These are phyloP conservation scores for Globisporangium spiculum DNA, from an alignment of 352 stramenopile genomes.

Conservation along the genomic window DNA sequence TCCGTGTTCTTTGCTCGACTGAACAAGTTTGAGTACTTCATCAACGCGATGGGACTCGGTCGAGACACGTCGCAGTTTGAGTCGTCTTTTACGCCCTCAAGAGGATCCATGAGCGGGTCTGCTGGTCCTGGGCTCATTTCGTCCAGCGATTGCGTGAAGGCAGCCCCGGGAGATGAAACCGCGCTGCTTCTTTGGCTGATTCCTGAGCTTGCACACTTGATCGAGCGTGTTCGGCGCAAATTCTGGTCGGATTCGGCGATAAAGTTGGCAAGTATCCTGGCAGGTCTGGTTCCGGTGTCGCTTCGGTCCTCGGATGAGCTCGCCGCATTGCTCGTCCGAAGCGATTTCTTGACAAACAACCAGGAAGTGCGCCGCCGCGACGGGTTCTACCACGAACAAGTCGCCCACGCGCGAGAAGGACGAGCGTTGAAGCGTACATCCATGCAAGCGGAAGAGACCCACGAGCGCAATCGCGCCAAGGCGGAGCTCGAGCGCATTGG, in stretches of 20 bases:
- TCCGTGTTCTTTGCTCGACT: constrained; percentile 72
- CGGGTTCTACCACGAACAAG: constrained; percentile 83
- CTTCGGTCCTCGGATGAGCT: constrained; percentile 73
- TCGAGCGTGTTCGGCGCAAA: constrained; percentile 61
- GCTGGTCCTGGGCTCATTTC: constrained; percentile 37
- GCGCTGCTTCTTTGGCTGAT: constrained; percentile 77
- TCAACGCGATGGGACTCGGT: constrained; percentile 73
- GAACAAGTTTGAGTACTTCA: constrained; percentile 86
- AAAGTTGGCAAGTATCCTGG: constrained; percentile 64
- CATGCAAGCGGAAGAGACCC: constrained; percentile 57
- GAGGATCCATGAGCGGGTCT: constrained; percentile 20
- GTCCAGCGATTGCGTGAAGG: constrained; percentile 55
- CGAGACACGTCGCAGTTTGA: constrained; percentile 71
- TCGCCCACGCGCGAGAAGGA: constrained; percentile 74
- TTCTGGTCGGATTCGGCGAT: constrained; percentile 72
- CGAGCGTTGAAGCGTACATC: constrained; percentile 47
- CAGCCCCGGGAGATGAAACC: constrained; percentile 69
- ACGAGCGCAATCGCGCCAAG: constrained; percentile 63
- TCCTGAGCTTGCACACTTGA: constrained; percentile 63
- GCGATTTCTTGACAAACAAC: constrained; percentile 70
- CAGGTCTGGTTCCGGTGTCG: constrained; percentile 52
- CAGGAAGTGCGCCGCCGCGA: constrained; percentile 74
- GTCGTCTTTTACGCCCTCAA: constrained; percentile 66
- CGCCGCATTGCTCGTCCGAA: constrained; percentile 40
- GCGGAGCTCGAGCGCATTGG: constrained; percentile 66